These are phyloP conservation scores for Saccharomyces uvarum DNA, from an alignment of 1,139 yeast genomes.

Conservation along the genomic window DNA sequence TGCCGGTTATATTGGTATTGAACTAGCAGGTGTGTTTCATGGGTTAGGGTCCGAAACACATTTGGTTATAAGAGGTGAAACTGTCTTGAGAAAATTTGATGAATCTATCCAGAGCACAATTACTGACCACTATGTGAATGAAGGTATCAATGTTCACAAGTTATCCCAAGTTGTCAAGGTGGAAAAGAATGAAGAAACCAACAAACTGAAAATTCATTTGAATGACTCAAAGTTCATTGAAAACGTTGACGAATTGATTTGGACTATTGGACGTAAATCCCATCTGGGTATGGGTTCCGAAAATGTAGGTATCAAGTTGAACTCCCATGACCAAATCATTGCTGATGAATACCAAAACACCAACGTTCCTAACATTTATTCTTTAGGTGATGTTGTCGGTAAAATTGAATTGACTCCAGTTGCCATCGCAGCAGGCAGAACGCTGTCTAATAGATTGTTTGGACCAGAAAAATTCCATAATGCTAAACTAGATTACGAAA, in stretches of 20 bases:
- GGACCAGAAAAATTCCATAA: constrained; percentile 64
- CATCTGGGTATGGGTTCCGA: constrained; percentile 69
- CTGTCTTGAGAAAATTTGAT: constrained; percentile 83
- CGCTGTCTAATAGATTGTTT: constrained; percentile 80
- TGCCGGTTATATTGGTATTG: constrained; percentile 96
- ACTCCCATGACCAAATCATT: constrained; percentile 50
- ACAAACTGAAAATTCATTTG: constrained; percentile 55
- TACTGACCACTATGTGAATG: constrained; percentile 69
- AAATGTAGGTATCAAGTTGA: constrained; percentile 59
- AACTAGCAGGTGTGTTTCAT: constrained; percentile 86
- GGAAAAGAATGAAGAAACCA: constrained; percentile 48
- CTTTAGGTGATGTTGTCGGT: constrained; percentile 92
- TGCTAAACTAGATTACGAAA: constrained; percentile 70
- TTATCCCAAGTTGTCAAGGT: constrained; percentile 50
- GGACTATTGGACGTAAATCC: constrained; percentile 92
- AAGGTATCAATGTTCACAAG: constrained; percentile 77
- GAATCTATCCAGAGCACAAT: constrained; percentile 68
- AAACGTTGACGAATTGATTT: constrained; percentile 68
- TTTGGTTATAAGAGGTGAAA: constrained; percentile 81
- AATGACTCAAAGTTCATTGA: constrained; percentile 48
- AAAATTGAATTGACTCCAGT: constrained; percentile 93
- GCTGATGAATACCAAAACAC: constrained; percentile 89
- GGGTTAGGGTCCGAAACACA: constrained; percentile 85
- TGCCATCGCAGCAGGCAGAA: constrained; percentile 97
- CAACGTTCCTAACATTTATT: constrained; percentile 59